Evolutionary conservation across 495 filamentous ascomycete genomes (phyloP), one percentile per base, ranked within the genome.

Genomic region (Gamarada debralockiae): DNA sequence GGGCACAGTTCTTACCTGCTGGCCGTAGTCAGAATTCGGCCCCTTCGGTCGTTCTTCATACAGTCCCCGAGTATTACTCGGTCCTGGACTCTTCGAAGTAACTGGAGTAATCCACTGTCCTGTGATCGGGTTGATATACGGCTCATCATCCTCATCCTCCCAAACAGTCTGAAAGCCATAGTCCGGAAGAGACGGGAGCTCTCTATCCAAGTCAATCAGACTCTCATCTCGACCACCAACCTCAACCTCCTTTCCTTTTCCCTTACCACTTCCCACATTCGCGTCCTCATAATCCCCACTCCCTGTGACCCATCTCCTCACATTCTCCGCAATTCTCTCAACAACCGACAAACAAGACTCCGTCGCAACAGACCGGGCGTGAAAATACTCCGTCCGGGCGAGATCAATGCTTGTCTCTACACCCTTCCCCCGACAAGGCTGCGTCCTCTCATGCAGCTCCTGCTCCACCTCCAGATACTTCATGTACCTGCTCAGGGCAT

Each of bases 391-490:
- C n/a, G n/a, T n/a, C n/a, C n/a, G n/a, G n/a, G n/a, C n/a, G n/a
- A n/a, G n/a, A n/a, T n/a, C n/a, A n/a, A n/a, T n/a, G n/a, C n/a
- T n/a, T n/a, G n/a, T n/a, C n/a, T n/a, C n/a, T n/a, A n/a, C n/a
- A n/a, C n/a, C n/a, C n/a, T 52, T 52, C 20, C 50, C 50, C 24
- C 24, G 50, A 44, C 38, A 29, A 52, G 38, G 50, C 50, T 52
- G 50, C 4, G 50, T 33, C 3, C 12, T 36, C 22, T 52, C 50
- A 36, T 52, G 50, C 24, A 52, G 17, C 13, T 44, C 15, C 29
- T 43, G 50, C 25, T 52, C 50, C 40, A 52, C 7, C n/a, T 20
- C 18, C 3, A 52, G 21, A 20, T 17, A 20, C 15, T 23, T 43
- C n/a, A 43, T 7, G 24, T 52, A 44, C 3, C 39, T 24, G 15